Conservation (phyloP, 306 rosid species). For the Ceratonia siliqua region DNA sequence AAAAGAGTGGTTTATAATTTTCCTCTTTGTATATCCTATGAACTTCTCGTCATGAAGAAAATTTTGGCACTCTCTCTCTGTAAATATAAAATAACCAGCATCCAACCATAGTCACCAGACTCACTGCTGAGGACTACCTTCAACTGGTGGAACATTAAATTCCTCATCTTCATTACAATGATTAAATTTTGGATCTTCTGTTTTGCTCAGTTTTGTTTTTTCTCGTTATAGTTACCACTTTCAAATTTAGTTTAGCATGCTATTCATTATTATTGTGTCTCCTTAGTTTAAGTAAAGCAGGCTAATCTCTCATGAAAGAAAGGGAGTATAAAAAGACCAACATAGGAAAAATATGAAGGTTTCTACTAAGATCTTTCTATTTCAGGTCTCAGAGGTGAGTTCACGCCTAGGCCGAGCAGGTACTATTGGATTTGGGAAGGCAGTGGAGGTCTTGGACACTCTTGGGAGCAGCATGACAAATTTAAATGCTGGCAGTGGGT, state of each 20-base stretch:
- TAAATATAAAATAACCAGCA: neutral
- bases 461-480: conserved; percentile 94
- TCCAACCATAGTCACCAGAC: neutral
- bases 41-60: neutral
- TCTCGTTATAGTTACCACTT: neutral
- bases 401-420: conserved; percentile 75
- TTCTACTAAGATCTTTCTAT: conserved; percentile 25
- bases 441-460: conserved; percentile 81
- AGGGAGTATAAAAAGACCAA: conserved; percentile 15
- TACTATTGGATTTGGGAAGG: conserved; percentile 62
- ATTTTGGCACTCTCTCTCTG: neutral
- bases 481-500: conserved; percentile 66
- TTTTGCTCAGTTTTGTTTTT: neutral
- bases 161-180: neutral
- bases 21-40: neutral
- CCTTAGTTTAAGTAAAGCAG: conserved; percentile 4
- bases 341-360: conserved; percentile 14
- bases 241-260: neutral
- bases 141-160: neutral
- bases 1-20: neutral
- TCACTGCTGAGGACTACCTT: neutral
- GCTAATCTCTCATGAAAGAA: conserved; percentile 3
- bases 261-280: neutral
- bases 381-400: conserved; percentile 87
- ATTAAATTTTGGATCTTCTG: neutral